Conservation (phyloP, 345 rosid genomes). For the Gossypium herbaceum region DNA sequence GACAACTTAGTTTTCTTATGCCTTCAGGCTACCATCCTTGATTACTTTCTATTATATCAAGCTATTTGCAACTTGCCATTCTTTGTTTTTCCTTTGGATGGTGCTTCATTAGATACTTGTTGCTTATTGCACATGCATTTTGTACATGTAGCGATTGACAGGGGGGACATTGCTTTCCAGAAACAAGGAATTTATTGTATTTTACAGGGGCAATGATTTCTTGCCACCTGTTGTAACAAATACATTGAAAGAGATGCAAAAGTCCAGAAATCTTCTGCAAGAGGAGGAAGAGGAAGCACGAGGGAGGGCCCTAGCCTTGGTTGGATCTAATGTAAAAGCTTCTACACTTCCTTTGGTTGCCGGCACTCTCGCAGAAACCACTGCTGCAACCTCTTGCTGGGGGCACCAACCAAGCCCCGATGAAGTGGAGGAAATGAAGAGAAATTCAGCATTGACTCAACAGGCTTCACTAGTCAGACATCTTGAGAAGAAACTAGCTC, state of each 20-base stretch:
- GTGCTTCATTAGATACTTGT: background rate
- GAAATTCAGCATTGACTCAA: conserved; percentile 47
- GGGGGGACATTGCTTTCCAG: conserved; percentile 80
- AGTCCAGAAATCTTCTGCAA: conserved; percentile 45
- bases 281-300: conserved; percentile 80
- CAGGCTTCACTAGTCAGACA: conserved; percentile 50
- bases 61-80: background rate
- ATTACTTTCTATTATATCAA: background rate
- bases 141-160: conserved; percentile 60
- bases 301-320: conserved; percentile 35
- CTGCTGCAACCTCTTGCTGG: conserved; percentile 81
- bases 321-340: conserved; percentile 32
- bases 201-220: conserved; percentile 93
- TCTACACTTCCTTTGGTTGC: conserved; percentile 49
- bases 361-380: conserved; percentile 86
- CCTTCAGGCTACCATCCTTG: background rate
- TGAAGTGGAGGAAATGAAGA: conserved; percentile 62
- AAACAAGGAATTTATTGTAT: conserved; percentile 86
- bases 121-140: conserved; percentile 22
- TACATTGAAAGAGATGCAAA: conserved; percentile 58
- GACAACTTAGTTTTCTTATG: background rate
- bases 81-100: background rate
- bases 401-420: conserved; percentile 47
- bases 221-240: conserved; percentile 61
- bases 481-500: conserved; percentile 61